phyloP scores from a whole-genome alignment of 257 asterid genomes.

The Scutellaria galericulata region DNA sequence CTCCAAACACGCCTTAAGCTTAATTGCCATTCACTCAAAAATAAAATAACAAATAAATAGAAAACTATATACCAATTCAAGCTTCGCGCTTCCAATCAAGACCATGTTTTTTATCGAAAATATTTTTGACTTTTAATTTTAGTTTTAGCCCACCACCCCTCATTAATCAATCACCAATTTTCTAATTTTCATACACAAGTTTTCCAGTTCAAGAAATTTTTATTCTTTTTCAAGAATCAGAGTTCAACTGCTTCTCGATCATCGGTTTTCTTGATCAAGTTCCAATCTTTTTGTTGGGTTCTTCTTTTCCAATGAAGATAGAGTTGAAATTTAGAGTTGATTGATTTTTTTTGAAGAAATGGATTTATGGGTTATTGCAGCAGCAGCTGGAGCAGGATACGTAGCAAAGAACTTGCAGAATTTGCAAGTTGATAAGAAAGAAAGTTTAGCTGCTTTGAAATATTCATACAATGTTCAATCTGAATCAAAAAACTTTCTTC shows the following conservation, averaged over 20 bases:
- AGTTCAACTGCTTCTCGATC: conserved; percentile 3
- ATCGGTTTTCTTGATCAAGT: conserved; percentile 20
- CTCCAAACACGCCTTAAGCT: conserved; percentile 31
- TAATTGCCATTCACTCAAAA: conserved; percentile 28
- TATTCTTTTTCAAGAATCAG: neutral
- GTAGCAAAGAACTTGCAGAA: conserved; percentile 62
- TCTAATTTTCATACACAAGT: neutral
- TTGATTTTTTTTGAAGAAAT: conserved; percentile 34
- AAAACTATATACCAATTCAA: conserved; percentile 22
- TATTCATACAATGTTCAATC: conserved; percentile 40
- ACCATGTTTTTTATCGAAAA: conserved; percentile 37
- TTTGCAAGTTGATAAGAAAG: conserved; percentile 47
- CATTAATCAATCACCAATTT: conserved; percentile 9
- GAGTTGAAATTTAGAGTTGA: neutral
- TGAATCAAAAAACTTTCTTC: conserved; percentile 56
- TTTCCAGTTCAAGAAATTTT: conserved; percentile 18
- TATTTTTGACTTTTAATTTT: conserved; percentile 12
- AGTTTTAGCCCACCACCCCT: neutral
- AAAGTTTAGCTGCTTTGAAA: conserved; percentile 35
- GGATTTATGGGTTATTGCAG: conserved; percentile 88
- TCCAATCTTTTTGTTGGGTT: conserved; percentile 20
- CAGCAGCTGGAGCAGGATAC: conserved; percentile 87
- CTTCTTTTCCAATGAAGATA: conserved; percentile 24
- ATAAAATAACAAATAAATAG: neutral
- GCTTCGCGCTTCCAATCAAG: conserved; percentile 40